phyloP scores from a whole-genome alignment of 768 basidiomycete genomes.

The Lyophyllum semitale region DNA sequence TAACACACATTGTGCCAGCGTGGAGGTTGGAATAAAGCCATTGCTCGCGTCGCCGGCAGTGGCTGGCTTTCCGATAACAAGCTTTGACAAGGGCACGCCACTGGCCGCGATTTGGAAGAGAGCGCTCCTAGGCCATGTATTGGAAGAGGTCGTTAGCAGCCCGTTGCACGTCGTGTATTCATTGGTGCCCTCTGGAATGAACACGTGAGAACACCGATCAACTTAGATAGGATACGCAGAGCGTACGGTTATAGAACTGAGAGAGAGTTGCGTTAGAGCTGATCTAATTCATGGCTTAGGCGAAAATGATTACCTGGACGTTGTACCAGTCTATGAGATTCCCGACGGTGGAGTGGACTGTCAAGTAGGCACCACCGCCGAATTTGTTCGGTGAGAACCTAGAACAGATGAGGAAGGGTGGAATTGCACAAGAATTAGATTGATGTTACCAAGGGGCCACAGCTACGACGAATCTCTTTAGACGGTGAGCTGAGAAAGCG shows the following conservation, averaged over 20 bases:
- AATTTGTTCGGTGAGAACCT: slow-evolving; percentile 43
- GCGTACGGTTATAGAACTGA: slow-evolving; percentile 46
- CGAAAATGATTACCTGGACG: slow-evolving; percentile 38
- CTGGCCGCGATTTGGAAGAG: slow-evolving; percentile 57
- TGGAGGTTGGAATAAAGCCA: slow-evolving; percentile 59
- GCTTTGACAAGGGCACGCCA: slow-evolving; percentile 59
- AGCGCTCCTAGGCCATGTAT: slow-evolving; percentile 59
- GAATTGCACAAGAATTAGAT: not conserved
- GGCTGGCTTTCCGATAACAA: slow-evolving; percentile 76
- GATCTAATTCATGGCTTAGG: not conserved
- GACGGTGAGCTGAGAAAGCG: not conserved
- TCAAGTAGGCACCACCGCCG: slow-evolving; percentile 53
- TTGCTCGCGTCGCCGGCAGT: slow-evolving; percentile 48
- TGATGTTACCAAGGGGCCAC: slow-evolving; percentile 47
- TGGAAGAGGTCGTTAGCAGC: slow-evolving; percentile 59
- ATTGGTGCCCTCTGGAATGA: slow-evolving; percentile 49
- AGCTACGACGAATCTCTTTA: slow-evolving; percentile 26
- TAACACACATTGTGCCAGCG: slow-evolving; percentile 57
- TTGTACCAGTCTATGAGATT: slow-evolving; percentile 66
- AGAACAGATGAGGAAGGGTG: not conserved
- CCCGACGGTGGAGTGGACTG: slow-evolving; percentile 52
- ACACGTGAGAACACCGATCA: not conserved
- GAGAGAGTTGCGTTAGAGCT: not conserved
- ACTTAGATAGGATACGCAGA: not conserved
- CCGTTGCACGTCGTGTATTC: slow-evolving; percentile 65